phyloP scores from a whole-genome alignment of 2,329 filamentous ascomycete species.

The Fusarium dlaminii region DNA sequence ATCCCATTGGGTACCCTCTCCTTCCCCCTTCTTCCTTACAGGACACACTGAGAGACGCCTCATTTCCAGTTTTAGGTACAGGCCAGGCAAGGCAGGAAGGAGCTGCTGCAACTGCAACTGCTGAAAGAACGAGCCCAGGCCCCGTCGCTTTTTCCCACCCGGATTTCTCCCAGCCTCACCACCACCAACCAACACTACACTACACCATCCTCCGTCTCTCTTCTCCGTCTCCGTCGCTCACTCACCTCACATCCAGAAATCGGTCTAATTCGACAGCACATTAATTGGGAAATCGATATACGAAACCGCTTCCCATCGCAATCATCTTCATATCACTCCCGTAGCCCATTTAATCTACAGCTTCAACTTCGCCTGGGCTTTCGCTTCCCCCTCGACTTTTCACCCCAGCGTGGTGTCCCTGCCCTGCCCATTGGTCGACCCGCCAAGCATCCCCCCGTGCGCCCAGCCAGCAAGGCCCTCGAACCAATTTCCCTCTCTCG shows the following conservation, averaged over 20 bases:
- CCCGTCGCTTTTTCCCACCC: conserved; percentile 36
- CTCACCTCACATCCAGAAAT: conserved; percentile 13
- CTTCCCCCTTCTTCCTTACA: conserved; percentile 14
- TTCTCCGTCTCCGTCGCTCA: conserved; percentile 18
- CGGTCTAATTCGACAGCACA: conserved; percentile 19
- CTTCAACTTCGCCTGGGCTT: neutral
- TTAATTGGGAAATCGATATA: conserved; percentile 21
- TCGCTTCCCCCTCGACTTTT: conserved; percentile 15
- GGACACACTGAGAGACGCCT: conserved; percentile 28
- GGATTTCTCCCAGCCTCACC: conserved; percentile 41
- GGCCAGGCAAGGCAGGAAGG: conserved; percentile 27
- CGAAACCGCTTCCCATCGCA: conserved; percentile 14
- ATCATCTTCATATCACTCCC: conserved; percentile 35
- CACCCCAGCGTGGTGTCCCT: conserved; percentile 32
- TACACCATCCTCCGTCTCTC: conserved; percentile 9
- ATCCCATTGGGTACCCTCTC: conserved; percentile 10
- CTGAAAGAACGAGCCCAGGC: conserved; percentile 8
- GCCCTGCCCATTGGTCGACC: conserved; percentile 39
- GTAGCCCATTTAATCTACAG: conserved; percentile 11
- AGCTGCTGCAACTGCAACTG: conserved; percentile 4
- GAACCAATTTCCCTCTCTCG: conserved; percentile 42
- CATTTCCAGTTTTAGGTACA: conserved; percentile 44
- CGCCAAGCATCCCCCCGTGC: conserved; percentile 42
- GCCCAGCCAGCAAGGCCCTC: conserved; percentile 40
- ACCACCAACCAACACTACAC: neutral